Base-by-base conservation (phyloP, 2,329 filamentous ascomycete genomes). In the Harringtonia lauricola region DNA sequence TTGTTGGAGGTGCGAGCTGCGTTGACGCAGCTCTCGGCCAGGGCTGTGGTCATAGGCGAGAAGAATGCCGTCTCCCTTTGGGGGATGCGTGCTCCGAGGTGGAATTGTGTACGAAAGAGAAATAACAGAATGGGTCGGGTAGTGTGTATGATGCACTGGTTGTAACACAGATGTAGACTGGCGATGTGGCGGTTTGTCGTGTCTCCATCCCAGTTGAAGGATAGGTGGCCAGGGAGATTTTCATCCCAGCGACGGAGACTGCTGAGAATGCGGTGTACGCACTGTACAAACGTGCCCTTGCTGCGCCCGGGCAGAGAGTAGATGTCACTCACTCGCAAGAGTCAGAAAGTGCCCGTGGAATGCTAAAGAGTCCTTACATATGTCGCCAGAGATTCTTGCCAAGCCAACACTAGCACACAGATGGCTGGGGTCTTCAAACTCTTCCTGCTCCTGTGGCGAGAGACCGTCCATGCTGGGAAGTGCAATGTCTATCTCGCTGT, bases 401-500 rank as follows among this genome's bases (percentile, higher is more conserved):
- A 72, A 55, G 1, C 60, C 57, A 7, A 68, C 56, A 6, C 58
- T 62, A 2, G 64, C 64, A 15, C 55, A 49, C 19, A 56, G 49
- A 30, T 61, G 60, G 1, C 52, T 53, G 1, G 54, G 50, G n/a
- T 63, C 59, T 1, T 48, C 53, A 35, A 63, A 64, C 26, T 64
- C 59, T 8, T 55, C 52, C 48, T 0, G 57, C 55, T 1, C 65
- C 33, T 61, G 58, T 0, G 63, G 63, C 0, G 67, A 68, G 7
- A 65, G 50, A 22, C 67, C 62, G 5, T 68, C 63, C 28, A 40
- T 40, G 5, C 28, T 33, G 10, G 38, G 38, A n/a, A 40, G 12
- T 7, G 26, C 13, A 8, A 40, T 7, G 17, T 65, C 57, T 4
- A 72, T 71, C 17, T 70, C 69, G 30, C 67, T 61, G 41, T 73